Base-by-base conservation (phyloP, 148 eudicot genomes). In the Rhododendron kiyosumense region DNA sequence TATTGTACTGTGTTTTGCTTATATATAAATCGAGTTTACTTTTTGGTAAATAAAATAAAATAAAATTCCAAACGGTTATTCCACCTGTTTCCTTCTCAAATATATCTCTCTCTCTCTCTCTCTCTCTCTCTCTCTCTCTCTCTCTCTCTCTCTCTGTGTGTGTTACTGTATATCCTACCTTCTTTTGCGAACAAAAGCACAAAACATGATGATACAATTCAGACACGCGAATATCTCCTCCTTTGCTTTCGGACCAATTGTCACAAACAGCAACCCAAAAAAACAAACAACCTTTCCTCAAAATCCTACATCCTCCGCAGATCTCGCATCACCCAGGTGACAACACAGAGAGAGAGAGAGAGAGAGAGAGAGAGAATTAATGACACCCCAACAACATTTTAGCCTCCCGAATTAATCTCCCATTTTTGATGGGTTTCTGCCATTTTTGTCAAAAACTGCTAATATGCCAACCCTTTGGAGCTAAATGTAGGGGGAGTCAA, bases 211-310 rank as follows among this genome's bases (percentile, higher is more conserved):
- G 89, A 59, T 63, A 24, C 20, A 78, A 73, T 86, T 77, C 41
- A 86, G 88, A 84, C 88, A 88, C 85, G 84, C 81, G 73, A 81
- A 32, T 85, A 79, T 51, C 85, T 54, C 81, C 78, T 22, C 81
- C 85, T 41, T 52, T n/a, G 49, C 28, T 81, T 69, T 81, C 84
- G 87, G 69, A 52, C 5, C 79, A 71, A 81, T 79, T 30, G 18
- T 34, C 73, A 49, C 87, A 32, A 80, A 85, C 69, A 74, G 36
- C 73, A 82, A 46, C 34, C 26, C 30, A 59, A 65, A n/a, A 28
- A 28, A 67, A 28, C 3, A 67, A 26, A 2, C 76, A 4, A 73
- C 51, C 18, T 24, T 36, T 30, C 86, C 80, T 83, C 59, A 49
- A 83, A 85, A 73, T 81, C 61, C 69, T 67, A 81, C 43, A 36